Evolutionary conservation across 1,284 basidiomycete genomes (phyloP), one percentile per base, ranked within the genome.

Genomic region (Ustilago vetiveriae): DNA sequence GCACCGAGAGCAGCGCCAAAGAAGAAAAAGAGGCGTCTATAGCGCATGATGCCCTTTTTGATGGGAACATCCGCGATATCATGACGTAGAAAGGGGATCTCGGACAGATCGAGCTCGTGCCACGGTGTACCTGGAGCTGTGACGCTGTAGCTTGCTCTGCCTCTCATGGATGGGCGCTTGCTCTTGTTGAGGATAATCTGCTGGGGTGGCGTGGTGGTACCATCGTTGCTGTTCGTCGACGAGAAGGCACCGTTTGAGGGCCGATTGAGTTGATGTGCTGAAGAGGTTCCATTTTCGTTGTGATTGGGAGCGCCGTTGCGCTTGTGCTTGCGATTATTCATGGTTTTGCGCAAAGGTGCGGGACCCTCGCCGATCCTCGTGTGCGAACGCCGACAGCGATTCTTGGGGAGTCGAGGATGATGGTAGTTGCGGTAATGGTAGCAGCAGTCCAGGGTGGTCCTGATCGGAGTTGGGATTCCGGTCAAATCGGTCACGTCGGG

Each of bases 81-180:
- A 44, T 72, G 64, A 10, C 56, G 65, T 37, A 77, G 36, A 33
- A 75, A 78, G 30, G 67, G 65, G 26, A 78, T 63, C 27, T 78
- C 74, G 46, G 68, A 72, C 10, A 78, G 63, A 43, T 78, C 74
- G 42, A 75, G 69, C 55, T 78, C 75, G 55, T 76, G 70, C 67
- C 72, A 77, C 22, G 75, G 74, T n/a, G 74, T 78, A 9, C 71
- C 73, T 3, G 75, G 75, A 1, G 75, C 75, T 11, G 58, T 39
- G 22, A 78, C 52, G 39, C 60, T 73, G 50, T 75, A 75, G 50
- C 55, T 63, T 13, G 64, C 35, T 19, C 42, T 38, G 7, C 72
- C 72, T 32, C 54, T 58, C 7, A 70, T 37, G 5, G 59, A 53
- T 4, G 72, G 72, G 2, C 68, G 33, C 23, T 60, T 71, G 29